These are phyloP conservation scores for Davidsoniella eucalypti DNA, from an alignment of 2,329 filamentous ascomycete genomes.

Conservation along the genomic window DNA sequence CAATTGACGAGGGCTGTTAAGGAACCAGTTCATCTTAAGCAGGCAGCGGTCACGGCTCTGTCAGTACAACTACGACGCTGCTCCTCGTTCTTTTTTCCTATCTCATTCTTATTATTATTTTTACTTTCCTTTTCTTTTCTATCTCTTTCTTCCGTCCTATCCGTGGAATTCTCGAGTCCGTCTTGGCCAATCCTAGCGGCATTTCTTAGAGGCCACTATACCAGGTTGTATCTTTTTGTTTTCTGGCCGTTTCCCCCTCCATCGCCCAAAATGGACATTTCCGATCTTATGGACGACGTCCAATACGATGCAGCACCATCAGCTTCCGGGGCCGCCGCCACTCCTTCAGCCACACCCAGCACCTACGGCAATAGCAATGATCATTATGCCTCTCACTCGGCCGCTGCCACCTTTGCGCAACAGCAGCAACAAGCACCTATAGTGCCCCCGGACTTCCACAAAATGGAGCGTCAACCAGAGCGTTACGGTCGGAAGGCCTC, in stretches of 20 bases:
- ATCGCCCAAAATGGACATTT: constrained; percentile 8
- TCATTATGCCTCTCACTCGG: neutral
- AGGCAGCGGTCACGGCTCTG: too few species aligned
- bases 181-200: neutral
- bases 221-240: neutral
- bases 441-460: constrained; percentile 1
- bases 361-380: neutral
- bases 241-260: neutral
- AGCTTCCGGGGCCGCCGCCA: neutral
- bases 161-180: neutral
- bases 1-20: too few species aligned
- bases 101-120: neutral
- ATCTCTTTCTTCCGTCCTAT: neutral
- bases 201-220: neutral
- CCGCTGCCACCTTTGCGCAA: neutral
- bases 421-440: neutral
- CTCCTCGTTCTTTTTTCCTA: neutral
- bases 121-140: neutral
- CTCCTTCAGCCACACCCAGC: neutral
- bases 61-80: too few species aligned
- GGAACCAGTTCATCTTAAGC: too few species aligned
- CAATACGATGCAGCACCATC: constrained; percentile 4
- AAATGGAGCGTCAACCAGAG: constrained; percentile 12
- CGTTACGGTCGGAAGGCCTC: constrained; percentile 10
- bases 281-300: constrained; percentile 12